Evolutionary conservation across 345 rosid species (phyloP).

Genomic region (Citrus trifoliata): DNA sequence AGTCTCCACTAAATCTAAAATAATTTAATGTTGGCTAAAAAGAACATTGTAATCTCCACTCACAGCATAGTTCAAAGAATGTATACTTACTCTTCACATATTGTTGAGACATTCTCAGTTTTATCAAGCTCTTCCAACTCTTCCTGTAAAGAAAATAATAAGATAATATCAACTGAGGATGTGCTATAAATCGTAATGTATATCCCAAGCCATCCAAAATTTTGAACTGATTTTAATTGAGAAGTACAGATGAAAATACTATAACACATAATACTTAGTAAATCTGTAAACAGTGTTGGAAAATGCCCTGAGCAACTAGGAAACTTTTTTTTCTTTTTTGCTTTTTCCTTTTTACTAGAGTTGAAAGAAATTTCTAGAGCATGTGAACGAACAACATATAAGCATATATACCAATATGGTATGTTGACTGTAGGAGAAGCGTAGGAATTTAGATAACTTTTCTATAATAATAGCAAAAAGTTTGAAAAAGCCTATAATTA

Average conservation of each 20-base stretch:
- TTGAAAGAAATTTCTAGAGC: background rate
- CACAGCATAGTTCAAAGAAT: background rate
- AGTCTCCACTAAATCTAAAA: background rate
- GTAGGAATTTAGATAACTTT: background rate
- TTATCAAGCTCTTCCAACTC: conserved; percentile 58
- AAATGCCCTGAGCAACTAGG: background rate
- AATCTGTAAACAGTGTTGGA: background rate
- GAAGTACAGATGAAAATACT: background rate
- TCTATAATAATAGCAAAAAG: background rate
- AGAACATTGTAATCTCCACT: background rate
- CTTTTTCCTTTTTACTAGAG: background rate
- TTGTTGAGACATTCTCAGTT: conserved; percentile 39
- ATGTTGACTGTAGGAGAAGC: background rate
- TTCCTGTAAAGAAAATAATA: conserved; percentile 31
- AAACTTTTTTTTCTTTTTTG: background rate
- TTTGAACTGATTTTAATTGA: background rate
- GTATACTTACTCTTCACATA: conserved; percentile 62
- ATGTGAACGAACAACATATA: background rate
- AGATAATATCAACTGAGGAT: background rate
- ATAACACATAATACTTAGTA: background rate
- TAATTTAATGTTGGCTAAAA: background rate
- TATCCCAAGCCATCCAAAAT: background rate
- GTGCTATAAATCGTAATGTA: background rate
- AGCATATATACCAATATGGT: background rate
- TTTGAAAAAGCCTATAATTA: background rate